These are phyloP conservation scores for Phaeophleospora eucalypticola DNA, from an alignment of 2,329 filamentous ascomycete species.

Conservation along the genomic window DNA sequence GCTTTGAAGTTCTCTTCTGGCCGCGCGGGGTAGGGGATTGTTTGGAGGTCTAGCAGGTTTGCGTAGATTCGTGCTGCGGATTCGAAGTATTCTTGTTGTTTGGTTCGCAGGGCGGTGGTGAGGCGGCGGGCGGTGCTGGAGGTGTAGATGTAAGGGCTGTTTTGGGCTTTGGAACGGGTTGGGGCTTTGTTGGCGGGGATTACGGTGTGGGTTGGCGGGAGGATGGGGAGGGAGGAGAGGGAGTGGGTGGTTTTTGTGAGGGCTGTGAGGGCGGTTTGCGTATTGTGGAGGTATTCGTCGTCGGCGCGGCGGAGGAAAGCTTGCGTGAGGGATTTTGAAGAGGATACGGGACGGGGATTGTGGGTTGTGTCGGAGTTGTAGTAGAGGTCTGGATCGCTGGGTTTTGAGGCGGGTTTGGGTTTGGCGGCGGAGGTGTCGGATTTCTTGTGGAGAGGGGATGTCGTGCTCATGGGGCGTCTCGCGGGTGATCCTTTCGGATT, in stretches of 20 bases:
- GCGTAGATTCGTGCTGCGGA: too few relatives aligned
- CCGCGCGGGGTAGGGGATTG: too few relatives aligned
- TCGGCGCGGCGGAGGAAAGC: background rate
- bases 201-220: background rate
- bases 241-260: background rate
- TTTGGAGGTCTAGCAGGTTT: too few relatives aligned
- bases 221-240: background rate
- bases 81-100: too few relatives aligned
- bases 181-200: background rate
- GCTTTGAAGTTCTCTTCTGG: too few relatives aligned
- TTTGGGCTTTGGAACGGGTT: too few relatives aligned
- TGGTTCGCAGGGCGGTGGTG: too few relatives aligned
- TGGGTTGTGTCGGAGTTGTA: background rate
- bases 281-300: background rate
- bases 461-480: background rate
- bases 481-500: background rate
- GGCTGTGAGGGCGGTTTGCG: background rate
- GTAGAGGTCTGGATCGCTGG: background rate
- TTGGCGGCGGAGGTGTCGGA: background rate
- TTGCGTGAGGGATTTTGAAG: background rate
- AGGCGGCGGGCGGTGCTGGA: too few relatives aligned
- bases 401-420: background rate
- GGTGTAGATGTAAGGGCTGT: too few relatives aligned
- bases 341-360: background rate
- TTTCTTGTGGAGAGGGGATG: background rate